Conservation (phyloP, 257 asterid genomes). For the Solanum boliviense region DNA sequence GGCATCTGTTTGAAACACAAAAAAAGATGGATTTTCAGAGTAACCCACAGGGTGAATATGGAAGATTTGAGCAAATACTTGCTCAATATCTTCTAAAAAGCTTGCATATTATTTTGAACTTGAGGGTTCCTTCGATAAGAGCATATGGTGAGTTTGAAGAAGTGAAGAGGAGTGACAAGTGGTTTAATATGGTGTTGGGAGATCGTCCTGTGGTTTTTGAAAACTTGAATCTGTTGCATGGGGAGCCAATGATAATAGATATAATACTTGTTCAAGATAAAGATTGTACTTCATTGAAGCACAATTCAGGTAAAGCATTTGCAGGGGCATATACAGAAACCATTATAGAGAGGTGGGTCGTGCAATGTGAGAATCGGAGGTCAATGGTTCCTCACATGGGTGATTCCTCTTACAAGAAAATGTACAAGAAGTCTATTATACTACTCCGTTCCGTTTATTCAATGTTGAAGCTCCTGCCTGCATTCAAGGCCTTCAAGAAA, state of each 20-base stretch:
- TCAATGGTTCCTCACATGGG: slow-evolving; percentile 39
- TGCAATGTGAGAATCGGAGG: slow-evolving; percentile 63
- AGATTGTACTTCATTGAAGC: slow-evolving; percentile 19
- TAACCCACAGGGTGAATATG: slow-evolving; percentile 50
- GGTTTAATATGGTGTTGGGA: slow-evolving; percentile 82
- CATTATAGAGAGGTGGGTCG: slow-evolving; percentile 84
- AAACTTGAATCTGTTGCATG: slow-evolving; percentile 75
- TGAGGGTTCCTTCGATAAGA: slow-evolving; percentile 71
- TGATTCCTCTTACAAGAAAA: slow-evolving; percentile 63
- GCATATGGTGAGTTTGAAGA: slow-evolving; percentile 43
- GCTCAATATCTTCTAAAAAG: slow-evolving; percentile 74
- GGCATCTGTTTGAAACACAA: slow-evolving; percentile 10
- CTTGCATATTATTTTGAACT: slow-evolving; percentile 78
- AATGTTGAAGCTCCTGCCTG: slow-evolving; percentile 89
- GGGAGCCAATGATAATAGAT: slow-evolving; percentile 89
- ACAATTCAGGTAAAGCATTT: slow-evolving; percentile 10
- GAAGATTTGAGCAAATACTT: slow-evolving; percentile 82
- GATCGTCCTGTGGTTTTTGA: slow-evolving; percentile 80
- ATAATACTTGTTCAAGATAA: slow-evolving; percentile 66
- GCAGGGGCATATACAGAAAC: slow-evolving; percentile 47
- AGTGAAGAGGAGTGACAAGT: slow-evolving; percentile 67
- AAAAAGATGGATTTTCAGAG: slow-evolving; percentile 67
- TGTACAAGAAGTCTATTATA: slow-evolving; percentile 72
- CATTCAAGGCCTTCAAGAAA: slow-evolving; percentile 76
- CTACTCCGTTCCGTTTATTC: slow-evolving; percentile 64